Conservation (phyloP, 2,329 filamentous ascomycete species). For the Zymoseptoria crescenta region DNA sequence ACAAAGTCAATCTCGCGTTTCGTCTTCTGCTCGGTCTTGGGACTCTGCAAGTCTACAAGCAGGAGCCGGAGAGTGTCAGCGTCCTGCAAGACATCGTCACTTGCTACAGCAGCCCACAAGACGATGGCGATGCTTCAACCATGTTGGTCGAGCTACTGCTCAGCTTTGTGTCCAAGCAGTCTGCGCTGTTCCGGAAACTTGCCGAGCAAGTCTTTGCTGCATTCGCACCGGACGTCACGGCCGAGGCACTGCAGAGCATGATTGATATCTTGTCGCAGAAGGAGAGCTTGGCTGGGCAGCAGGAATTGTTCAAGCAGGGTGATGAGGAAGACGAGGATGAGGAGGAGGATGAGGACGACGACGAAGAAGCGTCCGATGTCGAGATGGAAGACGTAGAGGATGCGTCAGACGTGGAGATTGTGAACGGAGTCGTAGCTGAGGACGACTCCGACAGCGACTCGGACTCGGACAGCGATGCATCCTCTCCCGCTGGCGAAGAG, state of each 20-base stretch:
- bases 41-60: constrained; percentile 82
- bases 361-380: constrained; percentile 27
- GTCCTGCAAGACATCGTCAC: constrained; percentile 74
- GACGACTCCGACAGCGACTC: constrained; percentile 22
- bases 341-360: constrained; percentile 14
- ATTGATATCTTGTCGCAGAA: constrained; percentile 65
- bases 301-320: constrained; percentile 69
- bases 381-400: constrained; percentile 32
- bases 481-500: constrained; percentile 22
- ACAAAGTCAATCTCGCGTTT: constrained; percentile 49
- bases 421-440: constrained; percentile 24
- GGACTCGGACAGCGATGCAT: constrained; percentile 21
- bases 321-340: constrained; percentile 18
- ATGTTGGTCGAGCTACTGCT: constrained; percentile 79
- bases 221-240: constrained; percentile 68
- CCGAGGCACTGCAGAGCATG: constrained; percentile 60
- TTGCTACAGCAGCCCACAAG: constrained; percentile 57
- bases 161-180: constrained; percentile 81
- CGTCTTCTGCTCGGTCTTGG: constrained; percentile 76
- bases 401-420: constrained; percentile 29
- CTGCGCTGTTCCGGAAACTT: constrained; percentile 74
- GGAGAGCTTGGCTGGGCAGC: constrained; percentile 75
- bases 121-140: constrained; percentile 46
- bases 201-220: constrained; percentile 81
- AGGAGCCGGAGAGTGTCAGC: constrained; percentile 75